These are phyloP conservation scores for Dioscorea alata DNA, from an alignment of 106 monocot species.

Conservation along the genomic window DNA sequence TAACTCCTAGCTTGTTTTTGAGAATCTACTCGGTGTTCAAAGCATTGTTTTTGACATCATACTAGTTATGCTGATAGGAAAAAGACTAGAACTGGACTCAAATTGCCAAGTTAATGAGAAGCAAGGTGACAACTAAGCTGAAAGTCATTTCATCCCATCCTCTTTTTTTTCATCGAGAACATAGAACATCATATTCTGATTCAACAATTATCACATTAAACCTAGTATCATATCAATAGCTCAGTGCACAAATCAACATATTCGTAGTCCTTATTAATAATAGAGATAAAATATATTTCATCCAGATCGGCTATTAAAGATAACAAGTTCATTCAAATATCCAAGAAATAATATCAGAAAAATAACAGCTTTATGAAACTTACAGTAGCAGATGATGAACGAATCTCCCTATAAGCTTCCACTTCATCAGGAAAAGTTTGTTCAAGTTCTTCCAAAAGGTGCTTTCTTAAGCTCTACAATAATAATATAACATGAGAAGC, in stretches of 20 bases:
- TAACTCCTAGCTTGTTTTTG: background rate
- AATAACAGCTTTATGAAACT: no score
- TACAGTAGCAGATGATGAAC: slow-evolving; percentile 75
- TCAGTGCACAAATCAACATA: background rate
- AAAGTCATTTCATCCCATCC: no score
- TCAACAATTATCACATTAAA: background rate
- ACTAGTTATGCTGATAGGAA: background rate
- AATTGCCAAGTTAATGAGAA: no score
- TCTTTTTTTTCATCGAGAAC: no score
- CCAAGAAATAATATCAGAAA: background rate
- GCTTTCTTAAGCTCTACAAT: slow-evolving; percentile 61
- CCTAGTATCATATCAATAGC: background rate
- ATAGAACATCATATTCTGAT: no score
- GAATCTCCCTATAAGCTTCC: slow-evolving; percentile 73
- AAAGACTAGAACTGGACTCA: background rate
- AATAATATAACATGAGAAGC: slow-evolving; percentile 1
- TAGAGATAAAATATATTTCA: background rate
- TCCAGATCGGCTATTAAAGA: background rate
- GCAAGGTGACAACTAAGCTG: no score
- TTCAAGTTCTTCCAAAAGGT: slow-evolving; percentile 82
- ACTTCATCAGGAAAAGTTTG: slow-evolving; percentile 88
- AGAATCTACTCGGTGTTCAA: background rate
- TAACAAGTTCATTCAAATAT: background rate
- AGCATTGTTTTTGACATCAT: background rate
- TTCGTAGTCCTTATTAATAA: background rate